Base-by-base conservation (phyloP, 2,329 filamentous ascomycete species). In the Pleurostoma richardsiae region DNA sequence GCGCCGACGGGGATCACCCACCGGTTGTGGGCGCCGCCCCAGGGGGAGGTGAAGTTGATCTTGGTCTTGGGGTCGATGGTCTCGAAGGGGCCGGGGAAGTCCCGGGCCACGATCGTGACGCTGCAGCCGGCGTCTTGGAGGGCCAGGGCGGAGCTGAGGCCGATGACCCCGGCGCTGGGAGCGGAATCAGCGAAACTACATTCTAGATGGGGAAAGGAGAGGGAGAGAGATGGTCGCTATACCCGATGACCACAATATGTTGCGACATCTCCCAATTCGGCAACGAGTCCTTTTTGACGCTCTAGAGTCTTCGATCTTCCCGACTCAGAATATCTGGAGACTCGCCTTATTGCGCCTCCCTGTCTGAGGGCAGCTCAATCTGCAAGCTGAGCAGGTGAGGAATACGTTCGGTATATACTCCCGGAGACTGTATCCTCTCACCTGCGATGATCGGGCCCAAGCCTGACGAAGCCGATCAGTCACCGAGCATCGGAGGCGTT, bases 21-120 rank as follows among this genome's bases (percentile, higher is more conserved):
- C 39, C 76, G 69, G 52, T 79, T 76, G 55, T 81, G 76, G 3
- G 77, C 77, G 8, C 77, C 77, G 33, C 70, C 77, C 77, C 76
- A 80, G 44, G 77, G 76, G 30, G 77, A 80, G 10, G 77, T 74
- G 56, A 73, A 81, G 63, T 80, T 70, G 56, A 76, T 71, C 47
- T 68, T 60, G 1, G 61, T 50, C 10, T 49, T 50, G 4, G 65
- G 56, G 48, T 73, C 67, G 31, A 71, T 62, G 10, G 69, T 67
- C 56, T 75, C 73, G 41, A 67, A 73, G 7, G 72, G 68, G n/a
- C 57, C 60, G 7, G 73, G 73, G 42, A 77, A 71, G 56, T 76
- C 70, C 33, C 61, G 64, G 26, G 73, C 72, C 3, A 77, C 52
- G 42, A 77, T 66, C 19, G 67, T 68, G 10, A 76, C 68, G 43